Conservation (phyloP, 495 filamentous ascomycete genomes). For the Penicillium waksmanii region DNA sequence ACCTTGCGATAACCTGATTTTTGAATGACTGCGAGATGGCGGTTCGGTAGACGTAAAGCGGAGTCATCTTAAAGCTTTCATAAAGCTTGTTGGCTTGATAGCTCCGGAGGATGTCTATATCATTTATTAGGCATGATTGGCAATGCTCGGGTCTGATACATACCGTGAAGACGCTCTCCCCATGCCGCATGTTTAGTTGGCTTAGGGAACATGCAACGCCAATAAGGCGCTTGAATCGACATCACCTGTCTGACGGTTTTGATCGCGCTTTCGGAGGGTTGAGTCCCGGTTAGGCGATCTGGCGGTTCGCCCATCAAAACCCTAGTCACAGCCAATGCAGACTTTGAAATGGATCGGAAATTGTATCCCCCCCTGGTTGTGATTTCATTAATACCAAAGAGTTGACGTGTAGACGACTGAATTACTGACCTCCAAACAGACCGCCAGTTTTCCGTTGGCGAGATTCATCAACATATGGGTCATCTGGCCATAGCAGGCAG, state of each 20-base stretch:
- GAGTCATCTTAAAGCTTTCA: slow-evolving; percentile 72
- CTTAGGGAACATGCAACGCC: slow-evolving; percentile 62
- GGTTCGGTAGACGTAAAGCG: slow-evolving; percentile 72
- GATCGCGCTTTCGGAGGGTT: slow-evolving; percentile 49
- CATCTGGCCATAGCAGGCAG: slow-evolving; percentile 95
- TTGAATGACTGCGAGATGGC: slow-evolving; percentile 76
- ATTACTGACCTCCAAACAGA: no score
- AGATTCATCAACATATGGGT: slow-evolving; percentile 98
- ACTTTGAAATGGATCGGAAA: slow-evolving; percentile 85
- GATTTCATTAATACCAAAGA: not conserved
- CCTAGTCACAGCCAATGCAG: slow-evolving; percentile 85
- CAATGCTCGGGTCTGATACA: not conserved
- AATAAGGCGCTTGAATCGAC: slow-evolving; percentile 58
- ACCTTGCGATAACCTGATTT: slow-evolving; percentile 88
- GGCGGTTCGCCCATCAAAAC: slow-evolving; percentile 96
- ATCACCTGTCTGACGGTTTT: slow-evolving; percentile 57
- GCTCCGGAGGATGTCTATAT: slow-evolving; percentile 68
- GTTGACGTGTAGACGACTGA: not conserved
- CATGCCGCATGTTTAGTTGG: slow-evolving; percentile 34
- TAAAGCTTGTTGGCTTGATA: slow-evolving; percentile 72
- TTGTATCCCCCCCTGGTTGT: slow-evolving; percentile 82
- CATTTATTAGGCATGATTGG: not conserved
- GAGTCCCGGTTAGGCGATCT: slow-evolving; percentile 61
- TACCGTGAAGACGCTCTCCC: slow-evolving; percentile 60
- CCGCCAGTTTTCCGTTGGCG: slow-evolving; percentile 71